Conservation (phyloP, 2,329 filamentous ascomycete species). For the Graphiopsis chlorocephala region DNA sequence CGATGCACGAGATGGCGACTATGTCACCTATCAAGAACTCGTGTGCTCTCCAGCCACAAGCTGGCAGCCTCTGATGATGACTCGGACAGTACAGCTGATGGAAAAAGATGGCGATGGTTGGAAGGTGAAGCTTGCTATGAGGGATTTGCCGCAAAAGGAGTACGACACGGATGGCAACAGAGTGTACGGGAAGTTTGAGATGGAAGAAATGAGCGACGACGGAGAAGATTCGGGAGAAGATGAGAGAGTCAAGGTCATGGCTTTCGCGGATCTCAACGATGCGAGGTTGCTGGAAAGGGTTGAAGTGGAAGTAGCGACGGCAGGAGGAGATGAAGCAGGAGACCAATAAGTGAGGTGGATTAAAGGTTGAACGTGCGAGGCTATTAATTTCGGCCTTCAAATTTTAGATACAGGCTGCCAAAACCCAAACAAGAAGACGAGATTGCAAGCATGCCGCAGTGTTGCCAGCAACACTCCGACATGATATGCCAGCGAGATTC, state of each 20-base stretch:
- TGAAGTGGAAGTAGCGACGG: neutral
- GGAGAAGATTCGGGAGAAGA: constrained; percentile 44
- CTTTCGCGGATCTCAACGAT: constrained; percentile 64
- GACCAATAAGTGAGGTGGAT: neutral
- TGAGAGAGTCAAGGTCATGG: constrained; percentile 60
- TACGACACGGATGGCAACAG: constrained; percentile 70
- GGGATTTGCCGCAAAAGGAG: constrained; percentile 60
- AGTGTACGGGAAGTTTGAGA: constrained; percentile 75
- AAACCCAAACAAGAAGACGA: neutral
- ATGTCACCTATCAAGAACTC: constrained; percentile 67
- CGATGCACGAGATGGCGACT: constrained; percentile 57
- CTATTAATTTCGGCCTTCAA: neutral
- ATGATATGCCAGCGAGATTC: neutral
- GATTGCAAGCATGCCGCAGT: neutral
- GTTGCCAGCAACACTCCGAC: neutral
- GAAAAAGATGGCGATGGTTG: constrained; percentile 48
- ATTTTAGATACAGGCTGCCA: neutral
- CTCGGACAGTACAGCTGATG: constrained; percentile 63
- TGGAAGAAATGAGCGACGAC: constrained; percentile 58
- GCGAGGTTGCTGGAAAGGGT: constrained; percentile 52
- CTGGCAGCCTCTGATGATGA: constrained; percentile 64
- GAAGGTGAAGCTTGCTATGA: constrained; percentile 61
- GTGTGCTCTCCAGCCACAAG: constrained; percentile 59
- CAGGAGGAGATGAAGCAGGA: neutral
- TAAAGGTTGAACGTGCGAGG: neutral